phyloP scores from a whole-genome alignment of 2,329 filamentous ascomycete genomes.

The Cercospora sp. region DNA sequence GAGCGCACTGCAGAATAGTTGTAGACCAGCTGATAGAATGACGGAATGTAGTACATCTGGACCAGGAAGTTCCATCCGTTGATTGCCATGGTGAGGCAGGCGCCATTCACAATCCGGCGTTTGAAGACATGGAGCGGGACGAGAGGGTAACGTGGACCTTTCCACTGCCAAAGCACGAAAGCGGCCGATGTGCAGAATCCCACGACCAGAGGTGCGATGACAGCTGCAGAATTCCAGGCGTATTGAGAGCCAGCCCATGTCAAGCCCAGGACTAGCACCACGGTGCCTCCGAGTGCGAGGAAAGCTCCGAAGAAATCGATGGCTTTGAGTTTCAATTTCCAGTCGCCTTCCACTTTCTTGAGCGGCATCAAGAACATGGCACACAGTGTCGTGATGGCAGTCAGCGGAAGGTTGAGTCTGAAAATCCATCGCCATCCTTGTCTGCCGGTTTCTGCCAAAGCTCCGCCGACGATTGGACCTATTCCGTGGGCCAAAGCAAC shows the following conservation, averaged over 20 bases:
- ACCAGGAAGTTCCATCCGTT: conserved; percentile 62
- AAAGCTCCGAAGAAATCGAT: conserved; percentile 58
- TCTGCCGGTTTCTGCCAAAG: conserved; percentile 27
- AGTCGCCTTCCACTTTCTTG: conserved; percentile 55
- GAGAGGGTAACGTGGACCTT: conserved; percentile 51
- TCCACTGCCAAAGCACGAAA: conserved; percentile 57
- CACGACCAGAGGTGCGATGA: conserved; percentile 54
- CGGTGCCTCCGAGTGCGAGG: conserved; percentile 53
- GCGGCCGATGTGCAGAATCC: conserved; percentile 51
- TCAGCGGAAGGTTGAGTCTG: conserved; percentile 52
- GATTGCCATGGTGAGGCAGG: conserved; percentile 50
- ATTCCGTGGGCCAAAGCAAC: conserved; percentile 43
- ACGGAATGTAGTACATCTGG: conserved; percentile 50
- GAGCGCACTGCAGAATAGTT: conserved; percentile 25
- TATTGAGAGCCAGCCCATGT: conserved; percentile 56
- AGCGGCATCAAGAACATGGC: conserved; percentile 60
- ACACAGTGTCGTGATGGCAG: conserved; percentile 48
- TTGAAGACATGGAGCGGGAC: conserved; percentile 57
- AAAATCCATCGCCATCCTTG: conserved; percentile 32
- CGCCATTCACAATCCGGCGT: conserved; percentile 55
- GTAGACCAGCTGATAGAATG: conserved; percentile 28
- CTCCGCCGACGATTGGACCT: conserved; percentile 50
- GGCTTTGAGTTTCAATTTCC: conserved; percentile 47
- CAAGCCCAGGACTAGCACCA: conserved; percentile 56
- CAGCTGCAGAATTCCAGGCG: conserved; percentile 56